Conservation (phyloP, 768 basidiomycete species). For the Cystoderma amianthinum region DNA sequence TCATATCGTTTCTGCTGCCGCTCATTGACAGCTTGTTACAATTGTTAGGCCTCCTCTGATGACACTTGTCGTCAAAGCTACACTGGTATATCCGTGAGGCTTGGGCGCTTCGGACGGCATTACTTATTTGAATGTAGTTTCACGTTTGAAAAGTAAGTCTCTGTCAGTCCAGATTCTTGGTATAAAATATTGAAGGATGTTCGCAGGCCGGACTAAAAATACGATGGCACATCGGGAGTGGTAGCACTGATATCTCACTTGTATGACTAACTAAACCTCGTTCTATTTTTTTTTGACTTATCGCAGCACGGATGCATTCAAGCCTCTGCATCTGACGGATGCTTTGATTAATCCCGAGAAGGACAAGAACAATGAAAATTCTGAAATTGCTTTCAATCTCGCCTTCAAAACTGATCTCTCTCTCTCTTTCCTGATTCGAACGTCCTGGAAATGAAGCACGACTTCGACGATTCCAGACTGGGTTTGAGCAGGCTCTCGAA, state of each 20-base stretch:
- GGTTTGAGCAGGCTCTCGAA: constrained; percentile 14
- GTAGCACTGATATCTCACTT: constrained; percentile 9
- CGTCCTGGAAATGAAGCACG: constrained; percentile 19
- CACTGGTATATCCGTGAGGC: too few species aligned
- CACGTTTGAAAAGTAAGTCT: constrained; percentile 13
- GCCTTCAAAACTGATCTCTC: constrained; percentile 14
- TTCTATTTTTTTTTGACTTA: constrained; percentile 15
- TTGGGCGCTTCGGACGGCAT: too few species aligned
- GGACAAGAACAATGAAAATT: constrained; percentile 8
- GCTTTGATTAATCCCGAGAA: constrained; percentile 7
- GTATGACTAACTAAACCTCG: constrained; percentile 6
- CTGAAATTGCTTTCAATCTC: constrained; percentile 15
- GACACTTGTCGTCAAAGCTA: constrained; percentile 5
- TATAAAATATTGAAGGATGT: background rate
- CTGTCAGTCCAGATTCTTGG: background rate
- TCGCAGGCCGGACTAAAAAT: constrained; percentile 11
- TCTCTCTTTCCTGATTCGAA: constrained; percentile 23
- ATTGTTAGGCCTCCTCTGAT: constrained; percentile 6
- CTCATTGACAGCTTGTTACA: constrained; percentile 9
- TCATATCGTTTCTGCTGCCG: constrained; percentile 6
- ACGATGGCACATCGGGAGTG: constrained; percentile 9
- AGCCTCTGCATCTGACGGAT: constrained; percentile 9
- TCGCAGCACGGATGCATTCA: constrained; percentile 16
- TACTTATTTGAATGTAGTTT: too few species aligned
- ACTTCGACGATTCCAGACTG: constrained; percentile 18